Percentiles rank a stretch among this genome's conserved stretches.
These are phyloP conservation scores for Spinacia oleracea DNA, from an alignment of 179 eudicot species.

Conservation along the genomic window DNA sequence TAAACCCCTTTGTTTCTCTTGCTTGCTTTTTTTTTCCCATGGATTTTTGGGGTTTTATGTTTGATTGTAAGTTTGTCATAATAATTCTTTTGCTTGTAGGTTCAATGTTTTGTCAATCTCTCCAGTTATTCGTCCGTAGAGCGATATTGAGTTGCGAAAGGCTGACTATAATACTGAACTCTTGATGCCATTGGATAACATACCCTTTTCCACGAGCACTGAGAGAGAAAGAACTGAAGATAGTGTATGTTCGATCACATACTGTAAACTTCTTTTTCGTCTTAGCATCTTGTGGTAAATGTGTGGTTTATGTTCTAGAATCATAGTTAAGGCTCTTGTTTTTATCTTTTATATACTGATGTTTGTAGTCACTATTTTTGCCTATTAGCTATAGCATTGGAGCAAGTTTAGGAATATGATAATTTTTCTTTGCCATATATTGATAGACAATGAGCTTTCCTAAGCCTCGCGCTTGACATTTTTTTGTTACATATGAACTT, in stretches of 20 bases:
- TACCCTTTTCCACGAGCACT: conserved; percentile 61
- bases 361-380: neutral
- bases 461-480: neutral
- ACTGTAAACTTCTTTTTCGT: neutral
- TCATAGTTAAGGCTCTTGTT: neutral
- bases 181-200: conserved; percentile 78
- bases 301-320: neutral
- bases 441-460: neutral
- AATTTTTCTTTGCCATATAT: neutral
- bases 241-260: conserved; percentile 53
- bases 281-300: neutral
- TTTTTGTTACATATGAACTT: neutral
- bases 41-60: neutral
- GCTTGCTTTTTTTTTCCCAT: neutral
- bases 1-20: conserved; percentile 29
- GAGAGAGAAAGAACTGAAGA: conserved; percentile 86
- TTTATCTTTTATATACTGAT: neutral
- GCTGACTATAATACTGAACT: conserved; percentile 82
- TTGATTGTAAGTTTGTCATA: conserved; percentile 10
- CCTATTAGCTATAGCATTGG: neutral
- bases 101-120: conserved; percentile 19
- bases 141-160: conserved; percentile 71
- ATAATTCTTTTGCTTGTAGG: conserved; percentile 8
- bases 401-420: neutral
- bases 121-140: conserved; percentile 82